A percentile compares a stretch with the other conserved stretches of the same genome.
Evolutionary conservation across 1,139 yeast genomes (phyloP).

Genomic region (Pichia sp.): DNA sequence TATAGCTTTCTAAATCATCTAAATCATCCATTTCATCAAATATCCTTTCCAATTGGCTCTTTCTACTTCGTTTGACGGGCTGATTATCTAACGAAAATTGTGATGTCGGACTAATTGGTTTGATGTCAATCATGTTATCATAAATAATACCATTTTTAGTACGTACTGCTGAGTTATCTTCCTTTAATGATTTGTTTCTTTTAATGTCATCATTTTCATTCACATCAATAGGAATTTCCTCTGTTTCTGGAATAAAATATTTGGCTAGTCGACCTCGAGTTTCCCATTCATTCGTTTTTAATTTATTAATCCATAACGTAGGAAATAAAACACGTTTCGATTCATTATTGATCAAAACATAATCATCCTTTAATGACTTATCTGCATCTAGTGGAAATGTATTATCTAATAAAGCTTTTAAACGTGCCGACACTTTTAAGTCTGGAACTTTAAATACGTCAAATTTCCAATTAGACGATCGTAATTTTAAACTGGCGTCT

Average conservation of each 20-base stretch:
- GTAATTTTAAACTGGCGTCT: background rate
- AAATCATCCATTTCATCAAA: slow-evolving; percentile 14
- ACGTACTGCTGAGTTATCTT: too few species aligned
- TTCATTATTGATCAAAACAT: slow-evolving; percentile 2
- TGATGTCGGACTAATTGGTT: background rate
- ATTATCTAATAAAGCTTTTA: background rate
- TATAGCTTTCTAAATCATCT: slow-evolving; percentile 9
- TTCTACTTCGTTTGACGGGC: slow-evolving; percentile 3
- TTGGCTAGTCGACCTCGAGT: slow-evolving; percentile 5
- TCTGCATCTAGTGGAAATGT: background rate
- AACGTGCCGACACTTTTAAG: background rate
- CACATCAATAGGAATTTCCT: background rate
- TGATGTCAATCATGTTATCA: slow-evolving; percentile 1
- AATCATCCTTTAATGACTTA: background rate
- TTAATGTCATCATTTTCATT: background rate
- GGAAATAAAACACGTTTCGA: background rate
- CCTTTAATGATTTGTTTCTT: too few species aligned
- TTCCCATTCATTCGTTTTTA: slow-evolving; percentile 9
- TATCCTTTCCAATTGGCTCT: slow-evolving; percentile 10
- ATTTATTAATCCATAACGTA: slow-evolving; percentile 4
- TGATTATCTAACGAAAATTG: slow-evolving; percentile 4
- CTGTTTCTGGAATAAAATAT: slow-evolving; percentile 6
- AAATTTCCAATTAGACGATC: slow-evolving; percentile 8
- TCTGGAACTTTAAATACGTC: slow-evolving; percentile 2
- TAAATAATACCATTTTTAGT: background rate